Conservation (phyloP, 78 protist genomes). For the Diacronema lutheri region DNA sequence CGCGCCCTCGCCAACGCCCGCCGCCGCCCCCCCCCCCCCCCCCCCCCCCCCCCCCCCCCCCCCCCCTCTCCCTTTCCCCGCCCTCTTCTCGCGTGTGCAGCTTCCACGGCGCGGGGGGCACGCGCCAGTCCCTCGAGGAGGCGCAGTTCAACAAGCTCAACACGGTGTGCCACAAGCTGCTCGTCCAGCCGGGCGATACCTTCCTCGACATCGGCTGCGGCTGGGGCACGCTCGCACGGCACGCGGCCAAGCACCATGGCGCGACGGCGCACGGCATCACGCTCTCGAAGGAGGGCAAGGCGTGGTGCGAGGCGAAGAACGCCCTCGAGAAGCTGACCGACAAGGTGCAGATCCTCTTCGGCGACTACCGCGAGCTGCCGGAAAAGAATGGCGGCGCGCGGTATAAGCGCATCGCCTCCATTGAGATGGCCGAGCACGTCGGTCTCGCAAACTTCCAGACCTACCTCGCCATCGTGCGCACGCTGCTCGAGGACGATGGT, state of each 20-base stretch:
- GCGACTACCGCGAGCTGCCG: constrained; percentile 56
- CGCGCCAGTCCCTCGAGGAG: constrained; percentile 35
- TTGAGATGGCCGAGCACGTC: constrained; percentile 66
- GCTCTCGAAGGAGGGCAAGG: constrained; percentile 27
- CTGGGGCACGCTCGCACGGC: constrained; percentile 58
- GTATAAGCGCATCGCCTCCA: constrained; percentile 30
- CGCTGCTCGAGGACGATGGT: constrained; percentile 40
- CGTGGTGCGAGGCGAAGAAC: constrained; percentile 34
- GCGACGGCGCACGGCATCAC: constrained; percentile 53
- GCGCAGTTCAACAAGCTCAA: constrained; percentile 55
- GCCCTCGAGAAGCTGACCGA: background rate
- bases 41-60: too few species aligned
- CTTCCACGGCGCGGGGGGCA: constrained; percentile 1
- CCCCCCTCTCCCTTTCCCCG: too few species aligned
- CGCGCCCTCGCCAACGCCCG: too few species aligned
- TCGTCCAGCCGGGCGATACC: constrained; percentile 30
- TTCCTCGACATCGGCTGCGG: constrained; percentile 66
- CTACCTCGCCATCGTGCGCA: background rate
- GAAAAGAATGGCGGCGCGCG: too few species aligned
- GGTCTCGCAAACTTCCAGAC: constrained; percentile 42
- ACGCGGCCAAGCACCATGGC: constrained; percentile 30
- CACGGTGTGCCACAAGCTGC: constrained; percentile 44
- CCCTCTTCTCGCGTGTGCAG: too few species aligned
- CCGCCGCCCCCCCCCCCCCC: background rate
- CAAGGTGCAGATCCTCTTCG: constrained; percentile 9